Evolutionary conservation across 2,329 filamentous ascomycete species (phyloP).

Genomic region (Neofusicoccum cordaticola): DNA sequence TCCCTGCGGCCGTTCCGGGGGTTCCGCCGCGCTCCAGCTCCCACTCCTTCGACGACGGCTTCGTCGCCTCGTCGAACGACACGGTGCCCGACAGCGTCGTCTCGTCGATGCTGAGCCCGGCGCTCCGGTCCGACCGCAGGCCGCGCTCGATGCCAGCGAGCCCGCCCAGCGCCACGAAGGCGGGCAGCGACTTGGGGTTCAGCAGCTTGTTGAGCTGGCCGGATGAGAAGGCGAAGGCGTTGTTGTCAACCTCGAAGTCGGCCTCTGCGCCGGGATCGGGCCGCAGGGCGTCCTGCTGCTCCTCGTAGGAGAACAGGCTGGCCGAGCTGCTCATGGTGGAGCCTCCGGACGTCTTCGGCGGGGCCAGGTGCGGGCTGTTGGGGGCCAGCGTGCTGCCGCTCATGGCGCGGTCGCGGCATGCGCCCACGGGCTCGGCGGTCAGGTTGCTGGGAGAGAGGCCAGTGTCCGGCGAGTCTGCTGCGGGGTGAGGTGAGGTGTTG

Average conservation of each 20-base stretch:
- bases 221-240: conserved; percentile 79
- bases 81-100: conserved; percentile 60
- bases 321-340: conserved; percentile 8
- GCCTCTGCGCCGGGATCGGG: conserved; percentile 73
- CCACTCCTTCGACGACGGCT: conserved; percentile 14
- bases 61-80: conserved; percentile 63
- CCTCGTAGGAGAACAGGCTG: conserved; percentile 20
- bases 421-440: background rate
- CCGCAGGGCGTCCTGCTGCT: conserved; percentile 60
- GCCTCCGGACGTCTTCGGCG: conserved; percentile 13
- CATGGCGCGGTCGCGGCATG: conserved; percentile 14
- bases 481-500: background rate
- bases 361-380: background rate
- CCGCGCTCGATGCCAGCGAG: conserved; percentile 71
- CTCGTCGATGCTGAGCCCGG: conserved; percentile 71
- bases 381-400: conserved; percentile 15
- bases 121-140: conserved; percentile 61
- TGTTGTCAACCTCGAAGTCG: conserved; percentile 68
- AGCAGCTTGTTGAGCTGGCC: conserved; percentile 79
- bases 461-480: background rate
- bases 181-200: conserved; percentile 73
- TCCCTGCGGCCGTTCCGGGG: conserved; percentile 20
- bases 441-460: background rate
- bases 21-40: conserved; percentile 22
- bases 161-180: conserved; percentile 74